Evolutionary conservation across 257 asterid genomes (phyloP).

Genomic region (Henckelia pumila): DNA sequence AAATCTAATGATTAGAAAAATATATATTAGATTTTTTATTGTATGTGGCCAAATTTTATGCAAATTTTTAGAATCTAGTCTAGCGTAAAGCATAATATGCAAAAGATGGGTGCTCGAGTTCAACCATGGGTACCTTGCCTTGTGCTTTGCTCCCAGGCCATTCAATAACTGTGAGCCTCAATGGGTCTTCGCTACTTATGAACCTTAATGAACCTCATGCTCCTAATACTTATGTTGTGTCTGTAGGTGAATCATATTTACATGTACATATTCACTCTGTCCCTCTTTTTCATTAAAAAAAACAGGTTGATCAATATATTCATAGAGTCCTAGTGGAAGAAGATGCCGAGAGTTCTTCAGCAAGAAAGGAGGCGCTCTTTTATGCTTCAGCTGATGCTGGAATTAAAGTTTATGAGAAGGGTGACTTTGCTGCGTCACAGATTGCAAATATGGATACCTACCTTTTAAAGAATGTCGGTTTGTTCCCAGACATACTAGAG

Average conservation of each 20-base stretch:
- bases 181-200: too few relatives aligned
- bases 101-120: background rate
- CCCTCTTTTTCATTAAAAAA: constrained; percentile 24
- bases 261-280: background rate
- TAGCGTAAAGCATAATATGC: background rate
- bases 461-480: constrained; percentile 80
- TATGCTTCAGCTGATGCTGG: constrained; percentile 49
- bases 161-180: too few relatives aligned
- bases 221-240: background rate
- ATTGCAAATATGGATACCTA: constrained; percentile 62
- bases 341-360: constrained; percentile 54
- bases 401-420: constrained; percentile 61
- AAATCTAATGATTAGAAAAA: too few relatives aligned
- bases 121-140: background rate
- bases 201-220: background rate
- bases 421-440: constrained; percentile 73
- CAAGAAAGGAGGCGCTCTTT: constrained; percentile 56
- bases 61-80: background rate
- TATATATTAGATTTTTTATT: background rate
- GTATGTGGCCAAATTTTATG: background rate
- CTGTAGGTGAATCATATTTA: background rate
- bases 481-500: constrained; percentile 89
- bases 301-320: constrained; percentile 85
- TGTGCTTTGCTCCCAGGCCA: background rate
- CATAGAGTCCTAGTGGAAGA: constrained; percentile 89